phyloP scores from a whole-genome alignment of 768 basidiomycete genomes.

The Lactifluus pinguis region DNA sequence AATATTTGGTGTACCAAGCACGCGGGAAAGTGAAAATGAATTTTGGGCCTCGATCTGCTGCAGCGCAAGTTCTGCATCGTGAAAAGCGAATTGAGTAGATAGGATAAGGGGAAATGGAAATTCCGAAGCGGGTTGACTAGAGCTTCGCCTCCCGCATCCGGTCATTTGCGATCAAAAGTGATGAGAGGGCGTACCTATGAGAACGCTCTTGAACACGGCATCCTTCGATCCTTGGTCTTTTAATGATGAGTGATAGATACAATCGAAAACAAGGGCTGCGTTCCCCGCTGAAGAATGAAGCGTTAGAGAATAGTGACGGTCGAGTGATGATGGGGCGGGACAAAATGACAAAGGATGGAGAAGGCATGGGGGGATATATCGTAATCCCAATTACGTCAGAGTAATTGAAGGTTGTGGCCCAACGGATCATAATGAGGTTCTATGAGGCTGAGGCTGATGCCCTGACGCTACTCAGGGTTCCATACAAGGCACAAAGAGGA shows the following conservation, averaged over 20 bases:
- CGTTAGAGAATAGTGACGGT: background rate
- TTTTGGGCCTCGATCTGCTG: constrained; percentile 60
- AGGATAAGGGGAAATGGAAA: background rate
- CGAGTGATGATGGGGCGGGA: background rate
- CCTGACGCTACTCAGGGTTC: background rate
- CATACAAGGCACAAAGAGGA: background rate
- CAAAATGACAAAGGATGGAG: background rate
- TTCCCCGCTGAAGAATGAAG: constrained; percentile 47
- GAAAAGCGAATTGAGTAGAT: background rate
- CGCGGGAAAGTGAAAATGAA: constrained; percentile 51
- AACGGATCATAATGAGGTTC: no score
- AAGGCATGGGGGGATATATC: background rate
- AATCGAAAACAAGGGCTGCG: constrained; percentile 62
- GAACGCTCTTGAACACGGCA: constrained; percentile 55
- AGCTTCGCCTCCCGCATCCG: background rate
- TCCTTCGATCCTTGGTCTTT: constrained; percentile 53
- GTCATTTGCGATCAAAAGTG: background rate
- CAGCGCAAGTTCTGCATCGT: constrained; percentile 50
- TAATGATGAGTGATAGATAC: constrained; percentile 50
- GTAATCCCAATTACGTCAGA: background rate
- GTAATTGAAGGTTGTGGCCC: background rate
- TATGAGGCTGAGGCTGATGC: background rate
- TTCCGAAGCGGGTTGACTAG: background rate
- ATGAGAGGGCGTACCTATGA: constrained; percentile 44
- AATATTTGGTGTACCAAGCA: constrained; percentile 69